Base-by-base conservation (phyloP, 768 basidiomycete species). In the Xerocomus spinulosus region DNA sequence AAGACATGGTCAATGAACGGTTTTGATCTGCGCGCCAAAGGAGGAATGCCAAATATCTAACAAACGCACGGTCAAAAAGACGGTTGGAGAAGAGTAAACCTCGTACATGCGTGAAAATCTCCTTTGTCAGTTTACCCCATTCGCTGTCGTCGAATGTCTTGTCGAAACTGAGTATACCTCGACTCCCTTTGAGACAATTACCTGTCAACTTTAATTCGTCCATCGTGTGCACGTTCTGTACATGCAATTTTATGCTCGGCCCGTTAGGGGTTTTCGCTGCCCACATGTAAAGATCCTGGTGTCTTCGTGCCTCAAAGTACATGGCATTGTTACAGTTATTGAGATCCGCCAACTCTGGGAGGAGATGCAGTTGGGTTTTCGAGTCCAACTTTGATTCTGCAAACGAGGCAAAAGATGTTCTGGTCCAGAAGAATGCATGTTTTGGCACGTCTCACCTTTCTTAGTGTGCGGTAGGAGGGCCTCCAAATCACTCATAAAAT, bases 141-240 rank as follows among this genome's bases (percentile, higher is more conserved):
- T 87, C 92, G 44, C 80, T 85, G 43, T 88, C 81, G 38, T 97
- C 92, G 67, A 96, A 98, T 35, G 74, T 80, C 51, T 83, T 80
- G 69, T 96, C 94, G 65, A 99, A 99, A 63, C 88, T 90, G 54
- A 98, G 70, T 45, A 98, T 71, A 5, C 94, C 95, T 44, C 96
- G 74, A 60, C 89, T 90, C 15, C 96, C 96, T 70, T 95, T 96
- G 56, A 99, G 69, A 68, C 96, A 99, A 67, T 99, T 98, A 26
- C 96, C 96, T 7, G 93, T 95, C 94, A 99, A 89, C 73, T 98
- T 98, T 55, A 99, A 76, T 68, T 99, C 96, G 70, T 98, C 96
- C 96, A 98, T 98, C 35, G 96, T 99, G 68, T 99, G 96, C 46
- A 95, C 78, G 63, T 98, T 99, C 70, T 96, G 94, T 14, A 97